These are phyloP conservation scores for Sporobolomyces roseus DNA, from an alignment of 768 basidiomycete genomes.

Conservation along the genomic window DNA sequence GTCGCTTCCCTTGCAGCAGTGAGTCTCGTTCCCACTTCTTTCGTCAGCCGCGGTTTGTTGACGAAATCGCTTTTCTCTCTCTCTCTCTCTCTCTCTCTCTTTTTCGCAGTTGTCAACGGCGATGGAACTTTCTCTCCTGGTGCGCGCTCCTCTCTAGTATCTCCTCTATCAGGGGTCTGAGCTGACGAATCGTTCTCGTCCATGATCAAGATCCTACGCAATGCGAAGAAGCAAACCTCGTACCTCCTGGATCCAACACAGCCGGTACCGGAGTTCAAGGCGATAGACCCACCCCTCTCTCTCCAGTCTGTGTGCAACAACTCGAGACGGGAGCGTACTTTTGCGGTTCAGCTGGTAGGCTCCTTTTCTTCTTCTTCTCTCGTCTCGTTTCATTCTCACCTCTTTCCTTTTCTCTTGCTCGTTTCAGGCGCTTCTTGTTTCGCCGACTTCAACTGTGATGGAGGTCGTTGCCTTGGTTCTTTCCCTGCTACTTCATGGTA, in stretches of 20 bases:
- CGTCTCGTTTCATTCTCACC: too few relatives aligned
- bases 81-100: neutral
- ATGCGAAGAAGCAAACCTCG: conserved; percentile 9
- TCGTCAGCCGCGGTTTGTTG: too few relatives aligned
- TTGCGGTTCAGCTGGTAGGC: conserved; percentile 18
- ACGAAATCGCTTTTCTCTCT: neutral
- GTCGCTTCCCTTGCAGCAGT: too few relatives aligned
- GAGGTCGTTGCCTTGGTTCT: too few relatives aligned
- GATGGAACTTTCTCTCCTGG: conserved; percentile 14
- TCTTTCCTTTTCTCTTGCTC: too few relatives aligned
- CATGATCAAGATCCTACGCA: neutral
- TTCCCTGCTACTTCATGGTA: neutral
- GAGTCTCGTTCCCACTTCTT: too few relatives aligned
- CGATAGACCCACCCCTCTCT: neutral
- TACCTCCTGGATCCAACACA: conserved; percentile 10
- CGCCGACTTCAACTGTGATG: too few relatives aligned
- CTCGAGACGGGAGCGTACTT: conserved; percentile 10
- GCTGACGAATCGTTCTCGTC: too few relatives aligned
- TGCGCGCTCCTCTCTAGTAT: neutral
- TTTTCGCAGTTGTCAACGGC: conserved; percentile 10
- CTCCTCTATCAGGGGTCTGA: too few relatives aligned
- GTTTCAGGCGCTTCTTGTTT: too few relatives aligned
- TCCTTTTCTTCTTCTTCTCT: too few relatives aligned
- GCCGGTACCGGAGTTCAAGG: conserved; percentile 12
- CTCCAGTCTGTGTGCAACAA: conserved; percentile 6